These are phyloP conservation scores for Coemansia sp. DNA, from an alignment of 192 early-diverging fungal species.

Conservation along the genomic window DNA sequence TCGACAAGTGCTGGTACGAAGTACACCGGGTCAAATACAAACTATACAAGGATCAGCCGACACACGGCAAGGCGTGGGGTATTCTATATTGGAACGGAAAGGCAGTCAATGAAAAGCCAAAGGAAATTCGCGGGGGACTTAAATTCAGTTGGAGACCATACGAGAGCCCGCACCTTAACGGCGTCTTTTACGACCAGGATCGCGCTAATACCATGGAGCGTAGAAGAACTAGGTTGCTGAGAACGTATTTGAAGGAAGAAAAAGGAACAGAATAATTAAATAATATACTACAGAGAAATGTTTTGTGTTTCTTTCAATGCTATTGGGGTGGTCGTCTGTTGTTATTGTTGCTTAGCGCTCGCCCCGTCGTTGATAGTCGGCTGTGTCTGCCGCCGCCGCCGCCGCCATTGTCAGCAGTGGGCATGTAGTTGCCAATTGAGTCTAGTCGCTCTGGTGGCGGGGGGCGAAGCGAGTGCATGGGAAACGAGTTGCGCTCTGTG, in stretches of 20 bases:
- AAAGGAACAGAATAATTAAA: background rate
- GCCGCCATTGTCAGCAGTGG: too few relatives aligned
- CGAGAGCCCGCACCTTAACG: constrained; percentile 29
- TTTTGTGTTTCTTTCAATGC: too few relatives aligned
- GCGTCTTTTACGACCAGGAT: constrained; percentile 24
- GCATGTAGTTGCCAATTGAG: background rate
- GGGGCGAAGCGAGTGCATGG: background rate
- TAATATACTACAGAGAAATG: too few relatives aligned
- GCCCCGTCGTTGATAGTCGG: background rate
- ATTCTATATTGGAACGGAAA: constrained; percentile 44
- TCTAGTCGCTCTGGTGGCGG: background rate
- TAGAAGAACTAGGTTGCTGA: constrained; percentile 17
- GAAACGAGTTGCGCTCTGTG: background rate
- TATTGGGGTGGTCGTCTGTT: background rate
- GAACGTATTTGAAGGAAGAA: background rate
- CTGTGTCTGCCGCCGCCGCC: background rate
- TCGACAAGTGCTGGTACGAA: constrained; percentile 42
- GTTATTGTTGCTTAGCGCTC: background rate
- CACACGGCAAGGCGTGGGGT: constrained; percentile 50
- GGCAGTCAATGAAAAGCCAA: constrained; percentile 11
- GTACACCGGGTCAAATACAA: constrained; percentile 39
- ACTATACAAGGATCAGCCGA: constrained; percentile 30
- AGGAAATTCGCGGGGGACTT: constrained; percentile 36
- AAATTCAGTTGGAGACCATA: constrained; percentile 49
- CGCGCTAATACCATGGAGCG: constrained; percentile 19